Evolutionary conservation across 2,329 filamentous ascomycete genomes (phyloP).

Genomic region (Colletotrichum tropicale): DNA sequence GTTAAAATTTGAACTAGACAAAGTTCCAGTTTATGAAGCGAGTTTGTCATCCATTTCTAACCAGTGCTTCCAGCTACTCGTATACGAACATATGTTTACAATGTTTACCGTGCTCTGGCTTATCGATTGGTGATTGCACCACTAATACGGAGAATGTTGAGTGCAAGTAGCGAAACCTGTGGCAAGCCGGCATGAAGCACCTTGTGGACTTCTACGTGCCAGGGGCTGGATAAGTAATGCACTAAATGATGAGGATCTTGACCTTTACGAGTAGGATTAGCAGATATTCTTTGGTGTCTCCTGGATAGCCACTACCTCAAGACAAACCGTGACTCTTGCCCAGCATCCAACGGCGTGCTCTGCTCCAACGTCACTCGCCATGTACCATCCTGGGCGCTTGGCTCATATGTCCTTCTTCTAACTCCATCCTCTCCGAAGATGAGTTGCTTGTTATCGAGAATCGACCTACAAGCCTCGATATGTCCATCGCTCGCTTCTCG

Average conservation of each 20-base stretch:
- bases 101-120: neutral
- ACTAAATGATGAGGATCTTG: neutral
- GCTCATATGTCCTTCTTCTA: neutral
- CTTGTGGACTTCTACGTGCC: neutral
- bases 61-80: neutral
- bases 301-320: neutral
- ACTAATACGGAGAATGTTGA: neutral
- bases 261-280: neutral
- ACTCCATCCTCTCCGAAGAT: neutral
- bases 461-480: neutral
- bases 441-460: neutral
- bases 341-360: neutral
- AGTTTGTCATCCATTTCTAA: neutral
- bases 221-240: neutral
- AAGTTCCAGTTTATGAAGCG: neutral
- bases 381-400: neutral
- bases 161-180: neutral
- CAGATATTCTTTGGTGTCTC: neutral
- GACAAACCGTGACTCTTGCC: neutral
- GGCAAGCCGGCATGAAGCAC: neutral
- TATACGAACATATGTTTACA: neutral
- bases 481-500: neutral
- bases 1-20: neutral
- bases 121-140: neutral
- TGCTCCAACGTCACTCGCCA: neutral